These are phyloP conservation scores for Ustilago vetiveriae DNA, from an alignment of 1,284 basidiomycete genomes.

Conservation along the genomic window DNA sequence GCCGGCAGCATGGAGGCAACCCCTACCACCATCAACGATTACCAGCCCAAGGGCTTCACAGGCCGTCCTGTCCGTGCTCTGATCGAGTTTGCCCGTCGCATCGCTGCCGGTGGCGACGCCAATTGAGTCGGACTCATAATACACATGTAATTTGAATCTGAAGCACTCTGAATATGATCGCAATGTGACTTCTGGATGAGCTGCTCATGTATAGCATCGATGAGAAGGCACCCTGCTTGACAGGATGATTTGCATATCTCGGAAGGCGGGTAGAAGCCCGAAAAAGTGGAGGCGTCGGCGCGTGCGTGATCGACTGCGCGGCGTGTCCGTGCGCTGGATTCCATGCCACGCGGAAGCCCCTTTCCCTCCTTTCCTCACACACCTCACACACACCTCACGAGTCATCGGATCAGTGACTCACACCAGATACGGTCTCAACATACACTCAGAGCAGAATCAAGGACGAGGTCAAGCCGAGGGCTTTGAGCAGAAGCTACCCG, in stretches of 20 bases:
- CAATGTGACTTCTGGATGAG: too few species aligned
- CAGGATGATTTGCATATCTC: too few species aligned
- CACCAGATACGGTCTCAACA: too few species aligned
- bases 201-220: too few species aligned
- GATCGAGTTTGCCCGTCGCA: slow-evolving; percentile 65
- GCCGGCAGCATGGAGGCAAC: slow-evolving; percentile 76
- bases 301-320: slow-evolving; percentile 33
- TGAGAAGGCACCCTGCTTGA: too few species aligned
- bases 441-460: too few species aligned
- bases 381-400: too few species aligned
- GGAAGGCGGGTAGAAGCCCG: slow-evolving; percentile 14
- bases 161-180: too few species aligned
- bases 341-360: slow-evolving; percentile 4
- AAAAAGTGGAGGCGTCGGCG: slow-evolving; percentile 23
- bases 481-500: too few species aligned
- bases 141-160: too few species aligned
- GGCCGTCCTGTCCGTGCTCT: slow-evolving; percentile 79
- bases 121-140: slow-evolving; percentile 2
- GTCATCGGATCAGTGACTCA: too few species aligned
- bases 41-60: slow-evolving; percentile 81
- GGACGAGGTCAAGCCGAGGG: too few species aligned
- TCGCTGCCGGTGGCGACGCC: slow-evolving; percentile 21
- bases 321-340: slow-evolving; percentile 28
- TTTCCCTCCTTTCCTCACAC: background rate
- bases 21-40: slow-evolving; percentile 71